Evolutionary conservation across 495 filamentous ascomycete species (phyloP).

Genomic region (Rhypophila decipiens): DNA sequence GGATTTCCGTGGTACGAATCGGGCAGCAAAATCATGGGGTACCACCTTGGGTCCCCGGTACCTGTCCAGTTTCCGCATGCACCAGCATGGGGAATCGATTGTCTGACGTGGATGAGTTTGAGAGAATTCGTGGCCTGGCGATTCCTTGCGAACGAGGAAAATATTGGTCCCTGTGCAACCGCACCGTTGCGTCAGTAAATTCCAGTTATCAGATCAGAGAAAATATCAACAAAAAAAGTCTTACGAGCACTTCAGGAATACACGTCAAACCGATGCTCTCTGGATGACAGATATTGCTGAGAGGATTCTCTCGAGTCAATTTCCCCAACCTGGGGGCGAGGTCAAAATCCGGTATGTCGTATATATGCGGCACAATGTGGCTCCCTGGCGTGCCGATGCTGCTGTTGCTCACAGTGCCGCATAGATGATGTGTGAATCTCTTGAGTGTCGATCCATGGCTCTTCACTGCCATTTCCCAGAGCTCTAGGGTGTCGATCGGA

Average conservation of each 20-base stretch:
- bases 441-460: not conserved
- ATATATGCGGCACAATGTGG: too few species aligned
- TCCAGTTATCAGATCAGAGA: not conserved
- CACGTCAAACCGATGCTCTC: not conserved
- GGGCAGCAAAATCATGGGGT: too few species aligned
- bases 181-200: not conserved
- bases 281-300: not conserved
- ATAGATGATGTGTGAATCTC: not conserved
- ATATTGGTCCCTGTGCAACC: not conserved
- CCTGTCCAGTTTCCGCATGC: too few species aligned
- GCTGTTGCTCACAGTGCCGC: not conserved
- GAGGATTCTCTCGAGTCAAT: not conserved
- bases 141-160: not conserved
- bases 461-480: not conserved
- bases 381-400: too few species aligned
- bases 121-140: not conserved
- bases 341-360: too few species aligned
- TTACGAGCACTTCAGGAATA: not conserved
- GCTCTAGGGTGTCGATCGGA: not conserved
- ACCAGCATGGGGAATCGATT: too few species aligned
- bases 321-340: not conserved
- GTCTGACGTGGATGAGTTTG: not conserved
- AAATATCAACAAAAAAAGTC: not conserved
- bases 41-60: too few species aligned
- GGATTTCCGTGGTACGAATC: too few species aligned